phyloP scores from a whole-genome alignment of 257 asterid genomes.

The Salvia miltiorrhiza region DNA sequence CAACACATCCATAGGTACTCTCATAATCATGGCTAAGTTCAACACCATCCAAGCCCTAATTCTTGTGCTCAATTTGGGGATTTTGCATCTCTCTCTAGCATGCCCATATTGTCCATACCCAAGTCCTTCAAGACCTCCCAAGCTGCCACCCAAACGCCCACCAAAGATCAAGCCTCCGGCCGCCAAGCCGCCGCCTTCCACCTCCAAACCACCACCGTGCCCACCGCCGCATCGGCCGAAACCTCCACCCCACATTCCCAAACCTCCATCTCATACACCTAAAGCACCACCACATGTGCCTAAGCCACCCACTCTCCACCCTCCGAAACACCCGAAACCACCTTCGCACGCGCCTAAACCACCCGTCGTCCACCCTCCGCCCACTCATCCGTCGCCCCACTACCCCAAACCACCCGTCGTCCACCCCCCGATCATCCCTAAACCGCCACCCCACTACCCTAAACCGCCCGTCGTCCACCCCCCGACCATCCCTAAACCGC shows the following conservation, averaged over 20 bases:
- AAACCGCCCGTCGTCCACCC: not conserved
- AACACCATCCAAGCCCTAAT: constrained; percentile 18
- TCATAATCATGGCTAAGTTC: constrained; percentile 28
- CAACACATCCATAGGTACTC: not conserved
- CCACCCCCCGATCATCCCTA: not conserved
- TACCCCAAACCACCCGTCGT: not conserved
- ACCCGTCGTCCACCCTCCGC: not conserved
- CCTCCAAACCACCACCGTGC: not conserved
- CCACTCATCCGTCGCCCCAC: not conserved
- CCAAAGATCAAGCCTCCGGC: constrained; percentile 9
- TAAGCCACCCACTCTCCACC: constrained; percentile 15
- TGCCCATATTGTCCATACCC: constrained; percentile 62
- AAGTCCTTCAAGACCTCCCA: constrained; percentile 36
- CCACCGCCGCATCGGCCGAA: not conserved
- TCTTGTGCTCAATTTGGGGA: constrained; percentile 41
- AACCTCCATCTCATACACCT: constrained; percentile 11
- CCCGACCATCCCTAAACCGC: constrained; percentile 6
- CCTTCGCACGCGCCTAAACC: constrained; percentile 2
- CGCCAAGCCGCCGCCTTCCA: not conserved
- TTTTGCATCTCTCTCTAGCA: constrained; percentile 42
- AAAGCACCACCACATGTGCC: constrained; percentile 19
- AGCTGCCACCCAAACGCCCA: not conserved
- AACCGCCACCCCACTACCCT: not conserved
- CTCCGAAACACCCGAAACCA: not conserved
- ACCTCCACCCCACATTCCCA: constrained; percentile 17